Conservation (phyloP, 1,284 basidiomycete species). For the Malassezia dermatis region DNA sequence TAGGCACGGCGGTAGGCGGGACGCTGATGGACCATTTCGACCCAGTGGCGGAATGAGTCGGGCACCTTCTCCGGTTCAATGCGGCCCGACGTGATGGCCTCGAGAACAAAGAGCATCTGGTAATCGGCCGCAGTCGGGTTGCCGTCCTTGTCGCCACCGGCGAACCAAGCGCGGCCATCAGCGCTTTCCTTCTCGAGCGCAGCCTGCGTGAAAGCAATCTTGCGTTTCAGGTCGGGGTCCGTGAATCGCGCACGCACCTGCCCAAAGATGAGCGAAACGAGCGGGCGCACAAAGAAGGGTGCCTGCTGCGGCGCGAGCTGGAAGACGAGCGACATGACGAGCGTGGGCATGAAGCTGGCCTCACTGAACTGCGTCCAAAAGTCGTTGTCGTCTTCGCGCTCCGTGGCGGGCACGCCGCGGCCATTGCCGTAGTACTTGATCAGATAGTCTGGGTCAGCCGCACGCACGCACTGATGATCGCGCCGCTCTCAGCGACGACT, state of each 20-base stretch:
- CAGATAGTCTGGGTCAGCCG: conserved; percentile 26
- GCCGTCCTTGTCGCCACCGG: conserved; percentile 42
- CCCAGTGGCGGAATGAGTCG: conserved; percentile 28
- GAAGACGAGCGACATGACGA: conserved; percentile 40
- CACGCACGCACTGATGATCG: conserved; percentile 28
- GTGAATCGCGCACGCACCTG: conserved; percentile 24
- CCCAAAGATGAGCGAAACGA: conserved; percentile 28
- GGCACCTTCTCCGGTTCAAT: conserved; percentile 9
- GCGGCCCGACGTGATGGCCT: conserved; percentile 30
- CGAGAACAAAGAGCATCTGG: conserved; percentile 44
- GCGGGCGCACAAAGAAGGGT: conserved; percentile 41
- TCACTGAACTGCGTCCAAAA: conserved; percentile 44
- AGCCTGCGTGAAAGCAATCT: conserved; percentile 24
- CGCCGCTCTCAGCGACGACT: conserved; percentile 42
- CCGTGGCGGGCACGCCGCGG: conserved; percentile 19
- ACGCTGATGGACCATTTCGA: conserved; percentile 34
- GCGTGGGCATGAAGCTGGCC: conserved; percentile 36
- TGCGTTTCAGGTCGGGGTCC: conserved; percentile 34
- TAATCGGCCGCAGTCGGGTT: conserved; percentile 44
- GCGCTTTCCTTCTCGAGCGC: conserved; percentile 25
- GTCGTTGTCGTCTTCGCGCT: conserved; percentile 31
- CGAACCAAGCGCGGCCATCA: conserved; percentile 32
- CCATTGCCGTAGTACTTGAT: conserved; percentile 43
- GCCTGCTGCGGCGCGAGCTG: conserved; percentile 30
- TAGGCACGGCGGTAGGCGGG: conserved; percentile 36